A percentile compares a stretch with the other conserved stretches of the same genome.
phyloP scores from a whole-genome alignment of 768 basidiomycete species.

The Agrocybe chaxingu region DNA sequence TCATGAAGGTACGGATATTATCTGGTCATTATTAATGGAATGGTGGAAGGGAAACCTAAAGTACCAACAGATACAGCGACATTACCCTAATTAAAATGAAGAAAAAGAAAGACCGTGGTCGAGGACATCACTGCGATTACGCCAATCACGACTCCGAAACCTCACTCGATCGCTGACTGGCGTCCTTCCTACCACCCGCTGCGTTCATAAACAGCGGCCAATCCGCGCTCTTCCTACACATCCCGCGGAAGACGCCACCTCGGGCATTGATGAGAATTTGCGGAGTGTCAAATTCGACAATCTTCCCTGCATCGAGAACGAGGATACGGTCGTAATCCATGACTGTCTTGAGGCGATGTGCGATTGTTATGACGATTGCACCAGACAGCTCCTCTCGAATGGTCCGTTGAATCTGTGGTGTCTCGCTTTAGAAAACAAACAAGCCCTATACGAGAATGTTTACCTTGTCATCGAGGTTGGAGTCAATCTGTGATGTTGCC shows the following conservation, averaged over 20 bases:
- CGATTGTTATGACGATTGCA: slow-evolving; percentile 80
- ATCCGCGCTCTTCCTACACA: slow-evolving; percentile 64
- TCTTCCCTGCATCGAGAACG: slow-evolving; percentile 67
- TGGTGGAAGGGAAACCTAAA: too few relatives aligned
- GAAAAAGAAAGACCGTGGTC: not conserved
- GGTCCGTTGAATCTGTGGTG: slow-evolving; percentile 60
- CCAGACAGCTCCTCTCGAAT: slow-evolving; percentile 69
- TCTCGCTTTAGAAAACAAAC: not conserved
- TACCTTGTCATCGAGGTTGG: slow-evolving; percentile 65
- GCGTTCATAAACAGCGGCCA: slow-evolving; percentile 37
- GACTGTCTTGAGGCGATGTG: slow-evolving; percentile 75
- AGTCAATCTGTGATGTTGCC: slow-evolving; percentile 76
- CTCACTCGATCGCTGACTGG: slow-evolving; percentile 8
- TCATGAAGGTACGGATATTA: too few relatives aligned
- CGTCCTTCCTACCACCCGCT: slow-evolving; percentile 9
- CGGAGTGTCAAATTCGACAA: slow-evolving; percentile 78
- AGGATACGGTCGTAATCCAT: slow-evolving; percentile 74
- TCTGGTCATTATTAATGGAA: too few relatives aligned
- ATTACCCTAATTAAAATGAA: not conserved
- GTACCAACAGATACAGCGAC: not conserved
- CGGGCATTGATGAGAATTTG: slow-evolving; percentile 45
- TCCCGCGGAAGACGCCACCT: slow-evolving; percentile 61
- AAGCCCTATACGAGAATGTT: slow-evolving; percentile 3
- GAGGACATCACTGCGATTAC: slow-evolving; percentile 1
- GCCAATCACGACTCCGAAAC: slow-evolving; percentile 7